Evolutionary conservation across 352 stramenopile species (phyloP), one percentile per base, ranked within the genome.

Genomic region (Globisporangium nunn): DNA sequence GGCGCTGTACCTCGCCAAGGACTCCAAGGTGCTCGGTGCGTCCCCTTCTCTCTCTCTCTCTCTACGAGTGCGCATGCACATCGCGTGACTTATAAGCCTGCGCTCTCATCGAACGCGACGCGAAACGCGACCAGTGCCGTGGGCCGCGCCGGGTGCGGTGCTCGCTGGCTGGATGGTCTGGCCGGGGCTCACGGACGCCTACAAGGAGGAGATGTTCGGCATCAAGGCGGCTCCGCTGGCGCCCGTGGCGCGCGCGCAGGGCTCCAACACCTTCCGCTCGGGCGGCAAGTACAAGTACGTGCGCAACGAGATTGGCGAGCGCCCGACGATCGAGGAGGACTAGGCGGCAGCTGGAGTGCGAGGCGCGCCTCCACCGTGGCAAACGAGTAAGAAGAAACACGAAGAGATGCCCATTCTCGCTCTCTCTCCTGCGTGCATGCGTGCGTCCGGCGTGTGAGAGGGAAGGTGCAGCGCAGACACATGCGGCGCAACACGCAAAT

Each of bases 281-380:
- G 59, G 63, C 35, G 79, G 78, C 73, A 89, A 88, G 82, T 89
- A 87, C 78, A 93, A 91, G 67, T 93, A 77, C 63, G 66, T 82
- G 52, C 74, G 75, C 57, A 67, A 46, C 41, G 82, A 93, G 72
- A 78, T 93, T 52, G 82, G 82, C 37, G 82, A 90, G 67, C 66
- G 74, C 57, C 82, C 82, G 23, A 82, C 74, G 59, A 67, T 89
- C 18, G 82, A 88, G 31, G 82, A 90, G 43, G 80, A 89, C 51
- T 71, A 74, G 52, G 56, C 37, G 48, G 18, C 33, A 29, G 28
- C 4, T 15, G 47, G 39, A 17, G 37, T 37, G 41, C n/a, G 23
- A 12, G 35, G 10, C 33, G 5, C 33, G 33, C 33, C 8, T 11
- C 35, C 23, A 23, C 23, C 35, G 35, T 41, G 35, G 8, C 15